phyloP scores from a whole-genome alignment of 2,329 filamentous ascomycete genomes.

The Periconia sp. region DNA sequence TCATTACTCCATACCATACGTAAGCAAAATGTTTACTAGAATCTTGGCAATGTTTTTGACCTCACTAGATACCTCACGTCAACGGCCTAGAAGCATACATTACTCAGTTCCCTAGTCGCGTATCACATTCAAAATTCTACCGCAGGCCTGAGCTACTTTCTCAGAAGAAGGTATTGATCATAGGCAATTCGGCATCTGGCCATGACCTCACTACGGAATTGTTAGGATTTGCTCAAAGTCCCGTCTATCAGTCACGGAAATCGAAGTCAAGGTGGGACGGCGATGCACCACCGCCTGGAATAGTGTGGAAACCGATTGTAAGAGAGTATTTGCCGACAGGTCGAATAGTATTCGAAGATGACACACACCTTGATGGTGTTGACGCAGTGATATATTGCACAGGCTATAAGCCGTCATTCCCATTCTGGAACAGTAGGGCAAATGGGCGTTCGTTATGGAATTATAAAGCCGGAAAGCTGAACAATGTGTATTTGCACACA shows the following conservation, averaged over 20 bases:
- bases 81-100: conserved; percentile 61
- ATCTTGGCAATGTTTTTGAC: not conserved
- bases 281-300: conserved; percentile 52
- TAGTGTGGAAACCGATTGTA: conserved; percentile 63
- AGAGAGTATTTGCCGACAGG: conserved; percentile 41
- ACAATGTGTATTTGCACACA: conserved; percentile 49
- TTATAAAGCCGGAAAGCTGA: conserved; percentile 54
- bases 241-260: conserved; percentile 60
- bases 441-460: conserved; percentile 57
- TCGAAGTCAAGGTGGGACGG: conserved; percentile 60
- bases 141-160: conserved; percentile 16
- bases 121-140: conserved; percentile 54
- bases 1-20: conserved; percentile 44
- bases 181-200: conserved; percentile 42
- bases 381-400: conserved; percentile 42
- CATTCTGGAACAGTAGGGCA: conserved; percentile 56
- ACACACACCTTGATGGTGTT: conserved; percentile 24
- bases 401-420: conserved; percentile 51
- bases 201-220: conserved; percentile 36
- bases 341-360: conserved; percentile 34
- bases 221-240: conserved; percentile 39
- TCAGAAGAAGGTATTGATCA: conserved; percentile 26
- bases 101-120: conserved; percentile 54
- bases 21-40: conserved; percentile 32
- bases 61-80: conserved; percentile 53